A percentile compares a stretch with the other conserved stretches of the same genome.
Conservation (phyloP, 495 filamentous ascomycete species). For the Penicillium malachiteum region DNA sequence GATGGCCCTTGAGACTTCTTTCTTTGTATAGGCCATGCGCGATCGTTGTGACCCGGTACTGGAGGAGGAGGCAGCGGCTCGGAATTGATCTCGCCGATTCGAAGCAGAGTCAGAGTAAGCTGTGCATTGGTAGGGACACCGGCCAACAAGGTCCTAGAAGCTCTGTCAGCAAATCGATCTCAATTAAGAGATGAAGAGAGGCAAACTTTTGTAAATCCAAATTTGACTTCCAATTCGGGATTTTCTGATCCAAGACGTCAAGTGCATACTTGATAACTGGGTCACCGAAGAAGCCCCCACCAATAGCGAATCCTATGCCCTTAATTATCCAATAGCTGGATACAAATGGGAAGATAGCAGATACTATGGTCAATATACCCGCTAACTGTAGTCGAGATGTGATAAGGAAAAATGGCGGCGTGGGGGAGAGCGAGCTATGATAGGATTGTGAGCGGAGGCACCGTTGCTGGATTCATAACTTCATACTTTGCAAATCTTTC, state of each 20-base stretch:
- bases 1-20: conserved; percentile 29
- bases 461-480: background rate
- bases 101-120: conserved; percentile 78
- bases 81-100: conserved; percentile 80
- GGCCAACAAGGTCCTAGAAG: conserved; percentile 65
- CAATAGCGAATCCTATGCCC: conserved; percentile 59
- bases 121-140: conserved; percentile 90
- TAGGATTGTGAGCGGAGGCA: conserved; percentile 5
- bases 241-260: conserved; percentile 60
- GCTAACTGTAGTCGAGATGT: conserved; percentile 63
- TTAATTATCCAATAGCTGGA: conserved; percentile 77
- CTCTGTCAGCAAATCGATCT: background rate
- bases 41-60: conserved; percentile 31
- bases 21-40: conserved; percentile 27
- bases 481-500: conserved; percentile 77
- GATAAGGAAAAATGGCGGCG: conserved; percentile 69
- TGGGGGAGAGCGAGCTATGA: conserved; percentile 69
- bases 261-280: conserved; percentile 63
- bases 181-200: background rate
- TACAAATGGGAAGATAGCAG: conserved; percentile 59
- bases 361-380: conserved; percentile 54
- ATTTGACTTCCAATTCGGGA: conserved; percentile 73
- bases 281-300: conserved; percentile 78
- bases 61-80: conserved; percentile 81
- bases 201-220: conserved; percentile 66